Conservation (phyloP, 192 early-diverging fungal species). For the Coemansia sp. region DNA sequence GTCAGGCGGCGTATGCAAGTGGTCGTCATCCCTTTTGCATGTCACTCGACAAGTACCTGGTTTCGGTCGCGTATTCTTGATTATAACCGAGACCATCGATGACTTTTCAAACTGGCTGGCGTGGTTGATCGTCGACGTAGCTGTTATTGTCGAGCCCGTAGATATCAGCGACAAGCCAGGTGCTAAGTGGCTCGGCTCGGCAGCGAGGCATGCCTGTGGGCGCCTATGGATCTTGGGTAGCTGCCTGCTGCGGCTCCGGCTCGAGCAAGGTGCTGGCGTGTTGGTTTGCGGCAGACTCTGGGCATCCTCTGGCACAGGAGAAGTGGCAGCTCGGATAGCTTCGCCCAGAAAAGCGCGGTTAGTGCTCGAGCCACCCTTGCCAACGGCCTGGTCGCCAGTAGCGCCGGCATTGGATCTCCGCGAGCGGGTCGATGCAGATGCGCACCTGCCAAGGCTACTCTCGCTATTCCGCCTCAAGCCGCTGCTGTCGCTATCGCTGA, state of each 20-base stretch:
- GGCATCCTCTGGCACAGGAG: neutral
- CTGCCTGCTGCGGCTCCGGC: neutral
- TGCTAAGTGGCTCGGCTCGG: neutral
- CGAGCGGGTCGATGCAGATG: neutral
- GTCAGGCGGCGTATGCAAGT: neutral
- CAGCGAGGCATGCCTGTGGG: neutral
- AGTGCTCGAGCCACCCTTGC: neutral
- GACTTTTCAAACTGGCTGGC: neutral
- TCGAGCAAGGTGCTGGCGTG: neutral
- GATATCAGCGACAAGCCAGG: neutral
- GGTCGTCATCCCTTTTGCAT: neutral
- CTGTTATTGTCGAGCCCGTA: slow-evolving; percentile 1
- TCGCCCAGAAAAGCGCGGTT: neutral
- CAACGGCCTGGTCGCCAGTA: neutral
- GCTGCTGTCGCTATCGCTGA: slow-evolving; percentile 1
- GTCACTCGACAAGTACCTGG: neutral
- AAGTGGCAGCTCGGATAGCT: neutral
- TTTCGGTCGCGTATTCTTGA: neutral
- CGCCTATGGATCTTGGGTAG: neutral
- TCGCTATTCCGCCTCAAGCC: slow-evolving; percentile 7
- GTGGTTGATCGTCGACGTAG: neutral
- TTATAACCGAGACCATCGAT: neutral
- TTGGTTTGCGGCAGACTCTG: neutral
- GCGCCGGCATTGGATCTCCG: neutral
- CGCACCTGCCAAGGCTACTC: neutral